Evolutionary conservation across 371 early-diverging fungal genomes (phyloP).

Genomic region (Capniomyces stellatus): DNA sequence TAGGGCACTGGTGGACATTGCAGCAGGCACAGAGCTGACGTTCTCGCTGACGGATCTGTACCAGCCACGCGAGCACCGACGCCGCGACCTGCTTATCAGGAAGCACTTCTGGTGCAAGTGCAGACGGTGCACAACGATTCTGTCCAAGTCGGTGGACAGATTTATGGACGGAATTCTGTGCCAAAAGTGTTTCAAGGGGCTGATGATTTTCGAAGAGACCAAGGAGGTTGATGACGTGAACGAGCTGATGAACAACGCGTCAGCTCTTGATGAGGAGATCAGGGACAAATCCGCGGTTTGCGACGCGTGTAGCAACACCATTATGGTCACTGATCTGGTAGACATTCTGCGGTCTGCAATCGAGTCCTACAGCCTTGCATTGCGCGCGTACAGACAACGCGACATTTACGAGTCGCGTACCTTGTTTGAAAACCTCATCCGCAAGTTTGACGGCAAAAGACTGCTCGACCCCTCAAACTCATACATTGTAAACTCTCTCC

Average conservation of each 20-base stretch:
- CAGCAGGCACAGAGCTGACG: conserved; percentile 34
- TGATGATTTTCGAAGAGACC: conserved; percentile 36
- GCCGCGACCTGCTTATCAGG: conserved; percentile 33
- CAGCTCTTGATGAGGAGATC: conserved; percentile 16
- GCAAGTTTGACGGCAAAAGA: conserved; percentile 16
- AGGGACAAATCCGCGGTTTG: conserved; percentile 27
- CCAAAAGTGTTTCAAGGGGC: conserved; percentile 32
- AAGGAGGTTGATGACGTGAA: conserved; percentile 29
- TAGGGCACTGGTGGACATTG: conserved; percentile 35
- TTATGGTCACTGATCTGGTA: conserved; percentile 25
- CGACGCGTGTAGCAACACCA: conserved; percentile 19
- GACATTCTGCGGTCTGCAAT: conserved; percentile 25
- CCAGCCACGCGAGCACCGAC: conserved; percentile 45
- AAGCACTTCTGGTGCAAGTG: conserved; percentile 61
- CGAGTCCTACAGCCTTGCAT: conserved; percentile 18
- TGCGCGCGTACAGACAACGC: conserved; percentile 14
- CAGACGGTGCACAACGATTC: conserved; percentile 35
- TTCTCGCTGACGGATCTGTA: conserved; percentile 46
- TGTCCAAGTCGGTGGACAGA: conserved; percentile 43
- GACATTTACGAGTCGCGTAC: conserved; percentile 8
- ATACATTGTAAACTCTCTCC: conserved; percentile 32
- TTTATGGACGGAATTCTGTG: conserved; percentile 47
- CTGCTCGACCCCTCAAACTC: conserved; percentile 22
- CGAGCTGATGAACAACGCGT: conserved; percentile 26
- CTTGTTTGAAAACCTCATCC: conserved; percentile 15